These are phyloP conservation scores for Letharia lupina DNA, from an alignment of 495 filamentous ascomycete species.

Conservation along the genomic window DNA sequence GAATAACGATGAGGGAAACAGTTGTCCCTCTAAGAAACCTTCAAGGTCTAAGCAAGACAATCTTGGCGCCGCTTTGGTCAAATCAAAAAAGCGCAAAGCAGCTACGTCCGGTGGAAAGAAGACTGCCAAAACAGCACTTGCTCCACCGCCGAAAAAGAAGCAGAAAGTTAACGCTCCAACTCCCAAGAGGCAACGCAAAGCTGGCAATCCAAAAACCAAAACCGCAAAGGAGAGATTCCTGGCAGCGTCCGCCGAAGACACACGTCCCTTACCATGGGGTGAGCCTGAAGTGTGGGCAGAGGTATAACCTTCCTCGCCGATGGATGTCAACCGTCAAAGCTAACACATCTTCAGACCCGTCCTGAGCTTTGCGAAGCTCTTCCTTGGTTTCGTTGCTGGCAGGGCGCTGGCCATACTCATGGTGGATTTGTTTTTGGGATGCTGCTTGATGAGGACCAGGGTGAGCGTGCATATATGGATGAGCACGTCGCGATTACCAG, in stretches of 20 bases:
- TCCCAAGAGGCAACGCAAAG: neutral
- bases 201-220: neutral
- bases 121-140: neutral
- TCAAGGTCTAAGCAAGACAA: neutral
- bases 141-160: neutral
- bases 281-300: slow-evolving; percentile 51
- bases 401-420: slow-evolving; percentile 49
- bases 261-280: slow-evolving; percentile 31
- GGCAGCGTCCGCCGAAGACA: neutral
- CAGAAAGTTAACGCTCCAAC: neutral
- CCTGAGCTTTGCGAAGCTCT: slow-evolving; percentile 58
- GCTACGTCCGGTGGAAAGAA: neutral
- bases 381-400: slow-evolving; percentile 53
- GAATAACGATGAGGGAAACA: neutral
- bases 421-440: slow-evolving; percentile 46
- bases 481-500: slow-evolving; percentile 59
- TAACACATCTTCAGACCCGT: slow-evolving; percentile 32
- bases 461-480: slow-evolving; percentile 49
- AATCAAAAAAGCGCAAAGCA: neutral
- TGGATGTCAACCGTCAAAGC: neutral
- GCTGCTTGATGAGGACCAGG: slow-evolving; percentile 52
- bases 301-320: slow-evolving; percentile 22
- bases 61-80: neutral
- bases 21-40: neutral
- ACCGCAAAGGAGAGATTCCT: neutral